phyloP scores from a whole-genome alignment of 2,329 filamentous ascomycete species.

The Paracoccidioides lutzii region DNA sequence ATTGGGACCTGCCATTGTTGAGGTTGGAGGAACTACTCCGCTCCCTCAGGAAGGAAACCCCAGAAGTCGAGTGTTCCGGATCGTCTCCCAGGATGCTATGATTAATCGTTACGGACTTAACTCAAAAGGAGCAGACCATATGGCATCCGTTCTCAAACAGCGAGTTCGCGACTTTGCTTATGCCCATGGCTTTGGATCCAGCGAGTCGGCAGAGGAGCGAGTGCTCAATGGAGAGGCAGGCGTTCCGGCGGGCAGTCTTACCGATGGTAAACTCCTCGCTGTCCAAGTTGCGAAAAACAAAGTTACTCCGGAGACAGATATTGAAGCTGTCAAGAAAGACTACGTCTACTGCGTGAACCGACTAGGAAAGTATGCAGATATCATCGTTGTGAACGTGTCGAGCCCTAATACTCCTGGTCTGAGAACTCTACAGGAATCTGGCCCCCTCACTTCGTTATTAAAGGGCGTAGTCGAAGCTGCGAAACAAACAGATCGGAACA shows the following conservation, averaged over 20 bases:
- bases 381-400: conserved; percentile 96
- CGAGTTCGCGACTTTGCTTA: conserved; percentile 67
- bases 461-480: conserved; percentile 73
- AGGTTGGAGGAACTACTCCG: conserved; percentile 83
- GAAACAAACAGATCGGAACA: conserved; percentile 52
- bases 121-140: conserved; percentile 74
- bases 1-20: conserved; percentile 73
- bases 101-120: conserved; percentile 96
- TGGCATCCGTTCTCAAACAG: conserved; percentile 66
- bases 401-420: conserved; percentile 92
- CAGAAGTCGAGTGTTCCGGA: conserved; percentile 73
- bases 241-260: conserved; percentile 72
- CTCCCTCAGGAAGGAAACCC: conserved; percentile 80
- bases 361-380: conserved; percentile 78
- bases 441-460: conserved; percentile 69
- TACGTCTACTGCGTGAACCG: conserved; percentile 83
- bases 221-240: conserved; percentile 64
- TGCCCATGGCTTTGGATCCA: conserved; percentile 50
- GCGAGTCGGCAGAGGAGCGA: conserved; percentile 50
- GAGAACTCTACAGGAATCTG: conserved; percentile 70
- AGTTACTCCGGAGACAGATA: conserved; percentile 69
- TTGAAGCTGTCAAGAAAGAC: conserved; percentile 62
- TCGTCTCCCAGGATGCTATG: conserved; percentile 70
- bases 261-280: conserved; percentile 61
- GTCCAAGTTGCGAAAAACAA: conserved; percentile 98